Percentiles rank a stretch among this genome's conserved stretches.
phyloP scores from a whole-genome alignment of 176 grass and related monocot species.

The Puccinellia tenuiflora region DNA sequence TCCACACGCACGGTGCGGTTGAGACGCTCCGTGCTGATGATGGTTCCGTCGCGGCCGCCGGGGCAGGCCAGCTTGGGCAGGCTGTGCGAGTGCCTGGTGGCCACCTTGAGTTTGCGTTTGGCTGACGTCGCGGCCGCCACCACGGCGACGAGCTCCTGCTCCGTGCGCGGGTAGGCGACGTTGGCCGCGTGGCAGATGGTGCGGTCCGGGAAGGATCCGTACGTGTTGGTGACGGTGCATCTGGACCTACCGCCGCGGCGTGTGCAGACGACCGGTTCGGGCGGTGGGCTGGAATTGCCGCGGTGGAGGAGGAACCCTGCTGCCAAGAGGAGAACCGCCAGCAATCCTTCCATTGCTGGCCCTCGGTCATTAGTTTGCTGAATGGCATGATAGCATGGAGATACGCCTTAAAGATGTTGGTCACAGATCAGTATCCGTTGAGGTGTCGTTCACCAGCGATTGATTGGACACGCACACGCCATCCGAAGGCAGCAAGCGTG shows the following conservation, averaged over 20 bases:
- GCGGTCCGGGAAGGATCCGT: background rate
- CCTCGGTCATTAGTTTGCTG: no score
- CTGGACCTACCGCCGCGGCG: background rate
- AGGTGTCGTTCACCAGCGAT: no score
- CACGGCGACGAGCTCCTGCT: background rate
- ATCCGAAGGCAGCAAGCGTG: no score
- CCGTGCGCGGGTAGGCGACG: background rate
- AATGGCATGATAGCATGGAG: no score
- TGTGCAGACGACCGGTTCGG: no score
- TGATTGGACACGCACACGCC: no score
- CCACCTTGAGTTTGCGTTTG: background rate
- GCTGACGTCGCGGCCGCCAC: background rate
- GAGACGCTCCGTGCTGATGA: background rate
- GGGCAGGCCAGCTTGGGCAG: background rate
- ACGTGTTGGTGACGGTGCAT: background rate
- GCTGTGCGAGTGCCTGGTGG: background rate
- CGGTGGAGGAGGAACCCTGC: no score
- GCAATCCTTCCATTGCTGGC: no score
- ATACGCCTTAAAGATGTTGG: no score
- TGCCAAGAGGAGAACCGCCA: no score
- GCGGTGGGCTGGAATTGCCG: no score
- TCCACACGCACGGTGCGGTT: background rate
- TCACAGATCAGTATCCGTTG: no score
- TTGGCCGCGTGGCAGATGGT: background rate
- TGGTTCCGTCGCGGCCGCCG: background rate